Conservation (phyloP, 2,329 filamentous ascomycete species). For the Lecanicillium sp. region DNA sequence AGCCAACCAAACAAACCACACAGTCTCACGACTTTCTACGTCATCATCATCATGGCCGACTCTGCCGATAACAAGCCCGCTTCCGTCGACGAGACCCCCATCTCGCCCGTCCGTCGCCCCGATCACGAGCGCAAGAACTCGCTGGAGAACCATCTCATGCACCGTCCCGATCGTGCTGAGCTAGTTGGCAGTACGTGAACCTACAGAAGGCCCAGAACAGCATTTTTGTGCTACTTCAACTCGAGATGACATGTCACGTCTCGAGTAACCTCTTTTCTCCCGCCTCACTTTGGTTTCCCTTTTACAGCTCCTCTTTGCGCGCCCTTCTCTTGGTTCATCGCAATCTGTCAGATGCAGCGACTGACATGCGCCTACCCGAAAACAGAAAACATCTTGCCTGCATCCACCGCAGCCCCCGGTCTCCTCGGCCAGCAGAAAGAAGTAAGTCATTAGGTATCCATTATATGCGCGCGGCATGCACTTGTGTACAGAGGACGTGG, state of each 20-base stretch:
- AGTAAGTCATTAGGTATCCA: constrained; percentile 22
- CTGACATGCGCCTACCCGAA: constrained; percentile 13
- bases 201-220: too few relatives aligned
- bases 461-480: too few relatives aligned
- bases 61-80: constrained; percentile 14
- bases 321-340: too few relatives aligned
- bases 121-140: constrained; percentile 54
- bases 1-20: too few relatives aligned
- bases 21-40: too few relatives aligned
- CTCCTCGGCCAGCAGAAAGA: constrained; percentile 75
- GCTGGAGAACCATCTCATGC: constrained; percentile 62
- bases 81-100: constrained; percentile 40
- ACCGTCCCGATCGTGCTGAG: constrained; percentile 66
- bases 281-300: background rate
- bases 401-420: constrained; percentile 67
- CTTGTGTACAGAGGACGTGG: too few relatives aligned
- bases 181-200: constrained; percentile 64
- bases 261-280: background rate
- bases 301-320: background rate
- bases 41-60: constrained; percentile 23
- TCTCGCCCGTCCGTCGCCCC: constrained; percentile 49
- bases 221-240: too few relatives aligned
- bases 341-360: constrained; percentile 5
- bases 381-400: constrained; percentile 77
- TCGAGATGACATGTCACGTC: background rate